phyloP scores from a whole-genome alignment of 768 basidiomycete species.

The Cubamyces sp. region DNA sequence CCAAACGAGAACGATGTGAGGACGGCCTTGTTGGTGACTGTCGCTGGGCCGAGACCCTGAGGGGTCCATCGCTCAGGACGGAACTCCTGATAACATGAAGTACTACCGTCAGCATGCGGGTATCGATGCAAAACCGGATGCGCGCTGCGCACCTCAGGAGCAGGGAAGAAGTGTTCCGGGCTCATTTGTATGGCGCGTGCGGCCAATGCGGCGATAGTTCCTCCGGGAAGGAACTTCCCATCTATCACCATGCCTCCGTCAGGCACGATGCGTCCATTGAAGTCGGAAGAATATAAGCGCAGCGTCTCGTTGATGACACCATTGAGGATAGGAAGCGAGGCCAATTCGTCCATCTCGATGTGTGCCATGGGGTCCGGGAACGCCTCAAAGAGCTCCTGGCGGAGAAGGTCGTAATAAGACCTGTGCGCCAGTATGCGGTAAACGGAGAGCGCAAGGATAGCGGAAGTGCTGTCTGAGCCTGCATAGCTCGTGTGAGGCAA shows the following conservation, averaged over 20 bases:
- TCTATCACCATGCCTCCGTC: constrained; percentile 35
- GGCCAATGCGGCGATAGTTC: constrained; percentile 36
- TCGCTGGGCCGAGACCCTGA: constrained; percentile 36
- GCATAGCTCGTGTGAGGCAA: not conserved
- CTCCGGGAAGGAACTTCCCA: constrained; percentile 36
- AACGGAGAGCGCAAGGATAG: constrained; percentile 29
- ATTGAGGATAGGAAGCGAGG: constrained; percentile 38
- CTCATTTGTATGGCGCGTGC: constrained; percentile 35
- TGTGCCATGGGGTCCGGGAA: constrained; percentile 28
- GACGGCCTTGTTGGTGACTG: constrained; percentile 32
- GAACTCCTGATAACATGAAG: constrained; percentile 18
- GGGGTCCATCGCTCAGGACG: constrained; percentile 40
- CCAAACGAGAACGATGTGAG: constrained; percentile 34
- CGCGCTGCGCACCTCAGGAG: constrained; percentile 4
- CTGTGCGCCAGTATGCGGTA: constrained; percentile 34
- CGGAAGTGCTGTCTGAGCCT: constrained; percentile 39
- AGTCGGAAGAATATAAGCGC: constrained; percentile 37
- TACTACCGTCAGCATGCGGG: not conserved
- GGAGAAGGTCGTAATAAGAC: constrained; percentile 29
- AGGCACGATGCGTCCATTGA: constrained; percentile 37
- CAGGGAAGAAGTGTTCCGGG: constrained; percentile 39
- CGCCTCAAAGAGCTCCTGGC: constrained; percentile 34
- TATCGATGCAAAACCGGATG: not conserved
- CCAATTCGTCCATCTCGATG: constrained; percentile 27
- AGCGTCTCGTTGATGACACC: constrained; percentile 40